Base-by-base conservation (phyloP, 331 rosid species). In the Malus hybrid region DNA sequence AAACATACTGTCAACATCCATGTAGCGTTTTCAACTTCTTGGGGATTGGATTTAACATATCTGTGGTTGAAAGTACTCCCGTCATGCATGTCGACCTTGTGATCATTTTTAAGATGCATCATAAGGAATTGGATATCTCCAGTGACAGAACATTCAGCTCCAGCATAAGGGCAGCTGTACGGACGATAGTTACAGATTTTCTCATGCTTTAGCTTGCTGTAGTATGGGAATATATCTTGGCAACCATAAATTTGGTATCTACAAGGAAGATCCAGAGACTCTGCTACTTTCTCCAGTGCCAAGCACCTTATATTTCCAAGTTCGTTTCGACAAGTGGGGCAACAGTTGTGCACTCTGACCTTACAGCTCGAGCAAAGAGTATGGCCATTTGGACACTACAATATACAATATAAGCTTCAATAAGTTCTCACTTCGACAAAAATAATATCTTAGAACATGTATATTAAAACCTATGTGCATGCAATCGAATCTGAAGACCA, bases 271-370 rank as follows among this genome's bases (percentile, higher is more conserved):
- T 86, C 90, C 60, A 86, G 77, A 2, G 88, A 86, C 80, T 79
- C 88, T 13, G 88, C 88, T 55, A 86, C 80, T 78, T 82, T 86
- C 83, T 86, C 90, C 67, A 86, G 79, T 7, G 86, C 90, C 74
- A 86, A 73, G 33, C 90, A 86, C 78, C 90, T 79, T 79, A 86
- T 86, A 75, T 86, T 86, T 57, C 90, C 90, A 10, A 86, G 86
- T 66, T 86, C 90, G 15, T 84, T 75, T 50, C 90, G 88, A 34
- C 90, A 86, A 1, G 88, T 84, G 27, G 90, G 90, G 77, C 90
- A 86, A 63, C 81, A 76, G 73, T 84, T 86, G 34, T 81, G 86
- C 73, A 86, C 84, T 73, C 88, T 79, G 12, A 75, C 73, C 85
- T 86, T 86, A 79, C 88, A 86, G 86, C 73, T 84, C 74, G 88